phyloP scores from a whole-genome alignment of 225 moss, liverwort and hornwort genomes.

The Pseudisothecium myosuroides region DNA sequence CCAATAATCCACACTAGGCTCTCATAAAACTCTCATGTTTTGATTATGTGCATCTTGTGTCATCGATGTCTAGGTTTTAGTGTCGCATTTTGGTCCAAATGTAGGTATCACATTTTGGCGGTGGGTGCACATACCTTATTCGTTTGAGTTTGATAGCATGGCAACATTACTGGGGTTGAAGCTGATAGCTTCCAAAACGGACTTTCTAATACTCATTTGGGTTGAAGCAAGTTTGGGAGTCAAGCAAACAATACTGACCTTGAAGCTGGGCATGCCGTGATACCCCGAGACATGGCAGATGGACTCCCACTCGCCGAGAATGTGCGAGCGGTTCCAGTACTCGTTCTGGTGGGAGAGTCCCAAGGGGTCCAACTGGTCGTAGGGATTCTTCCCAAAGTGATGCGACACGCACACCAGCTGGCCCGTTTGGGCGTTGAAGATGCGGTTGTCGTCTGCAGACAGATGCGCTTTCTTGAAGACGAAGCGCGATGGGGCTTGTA shows the following conservation, averaged over 20 bases:
- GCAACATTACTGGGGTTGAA: background rate
- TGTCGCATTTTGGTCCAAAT: background rate
- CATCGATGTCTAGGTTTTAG: background rate
- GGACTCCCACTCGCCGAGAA: constrained; percentile 81
- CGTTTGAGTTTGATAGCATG: background rate
- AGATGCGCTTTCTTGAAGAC: constrained; percentile 81
- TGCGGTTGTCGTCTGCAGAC: constrained; percentile 62
- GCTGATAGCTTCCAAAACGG: background rate
- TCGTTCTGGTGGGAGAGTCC: constrained; percentile 57
- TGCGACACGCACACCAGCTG: constrained; percentile 61
- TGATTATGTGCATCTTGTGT: background rate
- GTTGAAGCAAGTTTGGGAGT: background rate
- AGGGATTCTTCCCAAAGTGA: constrained; percentile 77
- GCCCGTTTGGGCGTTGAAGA: constrained; percentile 59
- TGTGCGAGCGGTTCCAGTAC: constrained; percentile 54
- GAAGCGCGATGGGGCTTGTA: constrained; percentile 45
- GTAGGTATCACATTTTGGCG: background rate
- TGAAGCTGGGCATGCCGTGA: constrained; percentile 81
- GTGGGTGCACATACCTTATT: background rate
- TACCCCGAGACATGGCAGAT: constrained; percentile 74
- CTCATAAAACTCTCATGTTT: background rate
- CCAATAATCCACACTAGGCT: too few relatives aligned
- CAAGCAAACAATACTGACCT: background rate
- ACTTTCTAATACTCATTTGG: background rate
- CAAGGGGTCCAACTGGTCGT: constrained; percentile 59